These are phyloP conservation scores for Syncephalastrum monosporum DNA, from an alignment of 371 early-diverging fungal genomes.

Conservation along the genomic window DNA sequence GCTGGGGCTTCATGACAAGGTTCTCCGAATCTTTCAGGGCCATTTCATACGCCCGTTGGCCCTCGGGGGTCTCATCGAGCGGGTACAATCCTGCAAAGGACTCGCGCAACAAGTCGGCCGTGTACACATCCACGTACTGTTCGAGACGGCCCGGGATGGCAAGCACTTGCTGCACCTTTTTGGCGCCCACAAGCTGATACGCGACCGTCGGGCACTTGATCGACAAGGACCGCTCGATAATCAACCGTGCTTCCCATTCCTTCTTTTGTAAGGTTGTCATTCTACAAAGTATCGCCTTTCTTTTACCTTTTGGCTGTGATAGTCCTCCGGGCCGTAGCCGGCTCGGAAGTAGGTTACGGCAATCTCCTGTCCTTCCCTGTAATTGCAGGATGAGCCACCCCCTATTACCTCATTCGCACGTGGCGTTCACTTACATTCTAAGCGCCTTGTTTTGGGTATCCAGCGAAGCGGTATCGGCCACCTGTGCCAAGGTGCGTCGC, in stretches of 20 bases:
- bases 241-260: conserved; percentile 88
- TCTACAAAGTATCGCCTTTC: background rate
- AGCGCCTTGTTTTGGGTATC: conserved; percentile 57
- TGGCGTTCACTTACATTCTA: conserved; percentile 45
- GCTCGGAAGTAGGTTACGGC: conserved; percentile 92
- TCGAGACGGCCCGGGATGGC: conserved; percentile 82
- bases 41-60: conserved; percentile 63
- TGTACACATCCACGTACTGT: conserved; percentile 58
- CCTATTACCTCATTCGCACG: background rate
- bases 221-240: conserved; percentile 80
- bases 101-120: conserved; percentile 60
- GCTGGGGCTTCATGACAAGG: conserved; percentile 94
- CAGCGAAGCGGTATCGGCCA: conserved; percentile 55
- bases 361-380: conserved; percentile 72
- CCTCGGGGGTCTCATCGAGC: conserved; percentile 71
- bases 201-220: conserved; percentile 91
- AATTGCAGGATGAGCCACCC: background rate
- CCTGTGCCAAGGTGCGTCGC: conserved; percentile 68
- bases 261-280: conserved; percentile 2
- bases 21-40: conserved; percentile 66
- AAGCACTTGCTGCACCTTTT: conserved; percentile 95
- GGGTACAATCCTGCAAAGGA: conserved; percentile 92
- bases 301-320: conserved; percentile 63
- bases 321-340: conserved; percentile 91
- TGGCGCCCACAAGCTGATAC: conserved; percentile 94